These are phyloP conservation scores for Cyberlindnera americana DNA, from an alignment of 805 yeast genomes.

Conservation along the genomic window DNA sequence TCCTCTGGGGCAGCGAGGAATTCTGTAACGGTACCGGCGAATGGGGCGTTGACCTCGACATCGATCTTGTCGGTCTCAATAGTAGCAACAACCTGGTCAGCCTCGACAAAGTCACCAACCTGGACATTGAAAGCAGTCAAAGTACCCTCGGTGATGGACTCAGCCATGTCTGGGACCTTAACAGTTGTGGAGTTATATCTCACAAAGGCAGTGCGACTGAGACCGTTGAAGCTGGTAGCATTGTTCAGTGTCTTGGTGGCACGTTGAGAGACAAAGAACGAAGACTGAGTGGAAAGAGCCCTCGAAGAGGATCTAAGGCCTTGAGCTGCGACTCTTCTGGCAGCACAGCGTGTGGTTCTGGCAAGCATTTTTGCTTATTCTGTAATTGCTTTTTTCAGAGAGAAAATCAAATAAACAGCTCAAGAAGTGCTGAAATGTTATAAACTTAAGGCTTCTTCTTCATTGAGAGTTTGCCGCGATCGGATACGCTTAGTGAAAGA, in stretches of 20 bases:
- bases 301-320: slow-evolving; percentile 9
- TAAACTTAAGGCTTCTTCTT: neutral
- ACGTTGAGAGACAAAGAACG: slow-evolving; percentile 1
- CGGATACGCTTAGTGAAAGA: slow-evolving; percentile 18
- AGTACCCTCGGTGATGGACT: slow-evolving; percentile 96
- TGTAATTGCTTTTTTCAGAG: no score
- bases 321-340: slow-evolving; percentile 8
- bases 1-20: slow-evolving; percentile 80
- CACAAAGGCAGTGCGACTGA: slow-evolving; percentile 6
- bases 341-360: slow-evolving; percentile 14
- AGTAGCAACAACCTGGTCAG: slow-evolving; percentile 90
- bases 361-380: slow-evolving; percentile 8
- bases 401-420: no score
- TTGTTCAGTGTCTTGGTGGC: neutral
- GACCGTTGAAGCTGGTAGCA: neutral
- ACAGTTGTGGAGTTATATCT: slow-evolving; percentile 48
- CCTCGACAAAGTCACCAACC: slow-evolving; percentile 84
- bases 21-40: slow-evolving; percentile 85
- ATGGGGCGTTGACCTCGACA: slow-evolving; percentile 93
- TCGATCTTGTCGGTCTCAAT: slow-evolving; percentile 98
- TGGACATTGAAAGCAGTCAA: slow-evolving; percentile 63
- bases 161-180: slow-evolving; percentile 98
- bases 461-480: slow-evolving; percentile 8
- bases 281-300: slow-evolving; percentile 11
- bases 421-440: no score